Percentiles rank a stretch among this genome's conserved stretches.
Evolutionary conservation across 441 rosid genomes (phyloP).

Genomic region (Corymbia citriodora): DNA sequence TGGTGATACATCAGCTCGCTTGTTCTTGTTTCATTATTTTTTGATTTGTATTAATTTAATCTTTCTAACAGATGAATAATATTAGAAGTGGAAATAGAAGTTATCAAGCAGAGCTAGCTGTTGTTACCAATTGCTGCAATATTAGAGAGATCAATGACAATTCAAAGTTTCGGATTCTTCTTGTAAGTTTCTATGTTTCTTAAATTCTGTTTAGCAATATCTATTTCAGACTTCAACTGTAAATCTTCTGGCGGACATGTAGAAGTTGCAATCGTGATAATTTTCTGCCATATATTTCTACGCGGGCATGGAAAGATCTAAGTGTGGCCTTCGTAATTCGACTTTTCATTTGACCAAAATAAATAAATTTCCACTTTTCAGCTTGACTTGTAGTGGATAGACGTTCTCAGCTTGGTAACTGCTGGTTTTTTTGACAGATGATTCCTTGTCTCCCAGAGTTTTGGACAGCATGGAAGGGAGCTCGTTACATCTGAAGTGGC

Average conservation of each 20-base stretch:
- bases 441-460: slow-evolving; percentile 99
- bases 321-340: neutral
- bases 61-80: slow-evolving; percentile 49
- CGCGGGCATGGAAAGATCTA: neutral
- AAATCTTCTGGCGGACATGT: neutral
- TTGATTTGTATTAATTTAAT: neutral
- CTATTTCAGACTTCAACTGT: neutral
- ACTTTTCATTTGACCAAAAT: too few species aligned
- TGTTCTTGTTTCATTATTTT: neutral
- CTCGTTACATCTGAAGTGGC: slow-evolving; percentile 94
- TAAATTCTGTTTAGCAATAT: neutral
- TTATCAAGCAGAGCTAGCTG: slow-evolving; percentile 59
- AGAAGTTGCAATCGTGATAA: neutral
- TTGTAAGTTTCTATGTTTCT: slow-evolving; percentile 46
- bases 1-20: slow-evolving; percentile 29
- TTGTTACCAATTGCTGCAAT: slow-evolving; percentile 63
- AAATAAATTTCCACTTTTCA: neutral
- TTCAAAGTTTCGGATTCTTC: slow-evolving; percentile 88
- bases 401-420: slow-evolving; percentile 50
- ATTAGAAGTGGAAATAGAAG: slow-evolving; percentile 55
- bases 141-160: slow-evolving; percentile 38
- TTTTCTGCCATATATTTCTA: neutral
- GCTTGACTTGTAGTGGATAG: slow-evolving; percentile 21
- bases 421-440: slow-evolving; percentile 88
- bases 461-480: slow-evolving; percentile 99